Evolutionary conservation across 805 yeast genomes (phyloP).

Genomic region (Starmerella bacillaris): DNA sequence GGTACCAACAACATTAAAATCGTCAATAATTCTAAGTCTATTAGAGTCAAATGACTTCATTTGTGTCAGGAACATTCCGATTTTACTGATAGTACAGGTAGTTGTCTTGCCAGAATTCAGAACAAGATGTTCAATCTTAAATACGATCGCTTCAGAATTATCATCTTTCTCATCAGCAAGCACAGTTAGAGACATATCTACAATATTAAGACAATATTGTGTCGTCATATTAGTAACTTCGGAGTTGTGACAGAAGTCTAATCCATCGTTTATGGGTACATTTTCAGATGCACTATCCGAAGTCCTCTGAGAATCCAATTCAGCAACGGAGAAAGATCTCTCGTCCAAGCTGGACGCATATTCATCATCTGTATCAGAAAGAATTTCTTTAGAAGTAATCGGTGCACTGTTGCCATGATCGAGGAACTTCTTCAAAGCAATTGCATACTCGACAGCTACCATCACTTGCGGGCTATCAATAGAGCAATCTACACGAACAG

Average conservation of each 20-base stretch:
- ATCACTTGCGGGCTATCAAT: constrained; percentile 68
- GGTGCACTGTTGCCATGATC: constrained; percentile 29
- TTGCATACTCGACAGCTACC: constrained; percentile 68
- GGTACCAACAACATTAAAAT: constrained; percentile 62
- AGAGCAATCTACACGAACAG: constrained; percentile 20
- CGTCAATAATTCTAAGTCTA: constrained; percentile 64
- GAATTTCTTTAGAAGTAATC: background rate
- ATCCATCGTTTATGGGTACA: no score
- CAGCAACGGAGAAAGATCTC: background rate
- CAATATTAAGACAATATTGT: constrained; percentile 45
- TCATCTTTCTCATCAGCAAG: constrained; percentile 57
- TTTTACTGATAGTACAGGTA: constrained; percentile 51
- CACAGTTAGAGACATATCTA: constrained; percentile 58
- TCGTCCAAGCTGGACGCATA: background rate
- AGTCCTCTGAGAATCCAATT: background rate
- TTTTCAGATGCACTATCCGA: background rate
- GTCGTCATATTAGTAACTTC: background rate
- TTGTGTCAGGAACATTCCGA: constrained; percentile 69
- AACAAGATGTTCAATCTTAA: constrained; percentile 64
- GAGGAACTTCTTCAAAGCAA: constrained; percentile 53
- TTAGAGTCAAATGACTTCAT: constrained; percentile 52
- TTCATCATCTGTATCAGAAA: constrained; percentile 12
- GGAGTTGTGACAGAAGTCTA: background rate
- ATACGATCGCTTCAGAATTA: constrained; percentile 74
- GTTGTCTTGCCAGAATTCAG: constrained; percentile 49